Evolutionary conservation across 1,139 yeast genomes (phyloP).

Genomic region (Hemisphaericaspora xylanilytica): DNA sequence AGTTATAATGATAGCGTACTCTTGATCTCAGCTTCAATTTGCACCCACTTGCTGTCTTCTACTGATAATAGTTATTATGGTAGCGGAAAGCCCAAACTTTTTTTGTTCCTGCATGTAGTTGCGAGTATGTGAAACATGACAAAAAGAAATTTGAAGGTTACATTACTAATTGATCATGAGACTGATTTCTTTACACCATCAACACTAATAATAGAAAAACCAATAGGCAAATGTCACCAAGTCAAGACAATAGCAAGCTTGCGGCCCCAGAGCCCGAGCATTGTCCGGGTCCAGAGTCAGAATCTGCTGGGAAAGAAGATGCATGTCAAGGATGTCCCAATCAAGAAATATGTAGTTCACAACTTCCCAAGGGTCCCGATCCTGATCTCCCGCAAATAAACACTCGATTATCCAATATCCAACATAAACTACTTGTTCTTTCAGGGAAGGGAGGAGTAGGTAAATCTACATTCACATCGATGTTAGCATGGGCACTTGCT

Average conservation of each 20-base stretch:
- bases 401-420: conserved; percentile 60
- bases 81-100: too few species aligned
- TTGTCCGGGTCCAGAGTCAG: conserved; percentile 98
- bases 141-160: not conserved
- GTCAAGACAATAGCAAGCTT: conserved; percentile 23
- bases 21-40: not conserved
- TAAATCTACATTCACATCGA: conserved; percentile 89
- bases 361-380: conserved; percentile 89
- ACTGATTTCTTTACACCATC: too few species aligned
- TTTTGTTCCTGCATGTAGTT: conserved; percentile 4
- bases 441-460: conserved; percentile 99
- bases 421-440: conserved; percentile 80
- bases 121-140: not conserved
- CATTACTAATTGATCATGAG: not conserved
- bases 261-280: conserved; percentile 82
- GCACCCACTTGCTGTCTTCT: too few species aligned
- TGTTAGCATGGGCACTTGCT: conserved; percentile 95
- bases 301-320: conserved; percentile 86
- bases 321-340: conserved; percentile 96
- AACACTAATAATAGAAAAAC: too few species aligned
- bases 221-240: conserved; percentile 30
- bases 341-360: conserved; percentile 80
- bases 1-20: conserved; percentile 5
- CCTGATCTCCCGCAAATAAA: conserved; percentile 86
- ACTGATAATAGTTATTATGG: too few species aligned